Percentiles rank a stretch among this genome's conserved stretches.
Conservation (phyloP, 805 yeast species). For the Starmerella apis region DNA sequence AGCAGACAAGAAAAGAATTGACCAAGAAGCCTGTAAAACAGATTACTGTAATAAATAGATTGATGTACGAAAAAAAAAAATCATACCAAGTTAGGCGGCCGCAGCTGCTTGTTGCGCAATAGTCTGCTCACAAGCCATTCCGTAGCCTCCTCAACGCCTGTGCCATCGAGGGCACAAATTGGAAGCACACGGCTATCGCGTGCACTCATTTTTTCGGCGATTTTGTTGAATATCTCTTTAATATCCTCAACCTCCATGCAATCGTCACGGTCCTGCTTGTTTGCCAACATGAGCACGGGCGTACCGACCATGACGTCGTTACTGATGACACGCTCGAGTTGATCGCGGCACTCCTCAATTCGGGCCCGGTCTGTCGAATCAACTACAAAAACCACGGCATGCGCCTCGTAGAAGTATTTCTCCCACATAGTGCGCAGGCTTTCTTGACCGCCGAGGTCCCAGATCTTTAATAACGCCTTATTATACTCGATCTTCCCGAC, state of each 20-base stretch:
- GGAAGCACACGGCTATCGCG: slow-evolving; percentile 86
- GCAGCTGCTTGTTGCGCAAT: slow-evolving; percentile 50
- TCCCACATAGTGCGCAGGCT: slow-evolving; percentile 79
- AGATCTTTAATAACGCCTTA: slow-evolving; percentile 50
- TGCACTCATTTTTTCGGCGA: slow-evolving; percentile 77
- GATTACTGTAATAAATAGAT: not conserved
- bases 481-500: slow-evolving; percentile 37
- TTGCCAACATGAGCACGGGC: slow-evolving; percentile 89
- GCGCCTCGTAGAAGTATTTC: slow-evolving; percentile 73
- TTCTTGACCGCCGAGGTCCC: slow-evolving; percentile 97
- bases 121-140: slow-evolving; percentile 78
- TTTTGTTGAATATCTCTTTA: slow-evolving; percentile 70
- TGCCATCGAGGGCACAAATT: slow-evolving; percentile 66
- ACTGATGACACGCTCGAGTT: slow-evolving; percentile 45
- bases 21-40: not conserved
- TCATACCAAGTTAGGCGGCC: slow-evolving; percentile 43
- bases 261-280: slow-evolving; percentile 74
- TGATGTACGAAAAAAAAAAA: not conserved
- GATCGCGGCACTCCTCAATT: slow-evolving; percentile 69
- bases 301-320: slow-evolving; percentile 60
- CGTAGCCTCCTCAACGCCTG: slow-evolving; percentile 75
- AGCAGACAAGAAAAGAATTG: no score
- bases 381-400: slow-evolving; percentile 83
- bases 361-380: slow-evolving; percentile 82
- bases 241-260: slow-evolving; percentile 67